A percentile compares a stretch with the other conserved stretches of the same genome.
Conservation (phyloP, 768 basidiomycete species). For the Russula lepida region DNA sequence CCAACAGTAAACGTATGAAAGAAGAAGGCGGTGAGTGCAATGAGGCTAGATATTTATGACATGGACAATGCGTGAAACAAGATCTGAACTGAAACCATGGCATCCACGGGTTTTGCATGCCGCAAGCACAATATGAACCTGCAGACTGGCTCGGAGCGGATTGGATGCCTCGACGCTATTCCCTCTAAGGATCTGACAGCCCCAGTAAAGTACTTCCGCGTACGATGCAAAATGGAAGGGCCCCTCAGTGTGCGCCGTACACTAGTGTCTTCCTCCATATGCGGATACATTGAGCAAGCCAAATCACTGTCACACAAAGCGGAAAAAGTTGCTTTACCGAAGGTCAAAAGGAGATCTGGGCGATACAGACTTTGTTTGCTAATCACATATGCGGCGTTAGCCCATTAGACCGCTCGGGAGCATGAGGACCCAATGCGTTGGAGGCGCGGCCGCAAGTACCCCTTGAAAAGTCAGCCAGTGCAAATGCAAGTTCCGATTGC, state of each 20-base stretch:
- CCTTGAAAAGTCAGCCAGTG: background rate
- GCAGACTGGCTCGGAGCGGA: constrained; percentile 15
- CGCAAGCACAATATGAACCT: constrained; percentile 12
- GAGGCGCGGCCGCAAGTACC: background rate
- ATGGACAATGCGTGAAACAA: constrained; percentile 20
- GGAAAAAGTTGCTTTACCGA: background rate
- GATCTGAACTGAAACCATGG: constrained; percentile 20
- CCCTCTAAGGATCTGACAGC: constrained; percentile 12
- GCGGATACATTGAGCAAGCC: constrained; percentile 3
- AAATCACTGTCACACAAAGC: constrained; percentile 5
- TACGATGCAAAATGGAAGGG: constrained; percentile 15
- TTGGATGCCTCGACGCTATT: constrained; percentile 13
- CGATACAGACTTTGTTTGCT: background rate
- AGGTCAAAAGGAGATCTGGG: background rate
- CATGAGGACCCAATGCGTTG: background rate
- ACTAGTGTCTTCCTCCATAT: constrained; percentile 1
- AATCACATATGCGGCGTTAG: constrained; percentile 1
- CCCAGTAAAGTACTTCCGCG: constrained; percentile 10
- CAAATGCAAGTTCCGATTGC: background rate
- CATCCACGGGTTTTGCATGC: constrained; percentile 18
- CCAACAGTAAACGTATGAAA: constrained; percentile 17
- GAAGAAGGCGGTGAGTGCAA: constrained; percentile 19
- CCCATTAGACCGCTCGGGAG: background rate
- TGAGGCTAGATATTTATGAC: constrained; percentile 23
- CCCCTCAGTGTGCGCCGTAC: background rate